Base-by-base conservation (phyloP, 2,329 filamentous ascomycete species). In the Apiospora arundinis region DNA sequence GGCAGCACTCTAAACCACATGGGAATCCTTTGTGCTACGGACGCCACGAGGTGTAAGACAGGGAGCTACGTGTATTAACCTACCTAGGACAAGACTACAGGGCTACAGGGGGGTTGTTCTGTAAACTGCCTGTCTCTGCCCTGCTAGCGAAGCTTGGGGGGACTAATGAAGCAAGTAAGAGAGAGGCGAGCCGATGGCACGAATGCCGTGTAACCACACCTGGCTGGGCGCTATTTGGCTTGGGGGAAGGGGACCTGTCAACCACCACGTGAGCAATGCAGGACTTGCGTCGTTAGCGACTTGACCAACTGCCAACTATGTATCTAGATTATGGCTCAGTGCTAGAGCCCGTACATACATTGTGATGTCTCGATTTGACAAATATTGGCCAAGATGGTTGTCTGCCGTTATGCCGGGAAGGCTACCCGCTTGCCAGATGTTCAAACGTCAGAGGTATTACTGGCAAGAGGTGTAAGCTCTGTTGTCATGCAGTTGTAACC, bases 31-130 rank as follows among this genome's bases (percentile, higher is more conserved):
- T 71, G 70, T 71, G 45, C 67, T 28, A 71, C 67, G 44, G 42
- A 67, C 67, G 68, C 70, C 70, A 71, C 70, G 70, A 71, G 70
- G 56, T 69, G 56, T 60, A 63, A 63, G 52, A 63, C 70, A 42
- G 67, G 32, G 56, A 60, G 48, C 49, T 52, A 37, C 68, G 48
- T 42, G 46, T 68, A 46, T 49, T 68, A 40, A n/a, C 56, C 32
- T n/a, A n/a, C 56, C 28, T n/a, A 16, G 56, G 52, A 60, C 52
- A 37, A 21, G 52, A 37, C 28, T 11, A n/a, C 25, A 56, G 32
- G 14, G 18, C 49, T 56, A 60, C 52, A 60, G 23, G 48, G 52
- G 49, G 49, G 25, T 25, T 60, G 32, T n/a, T 21, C 32, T 63
- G 56, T 63, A 63, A 63, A 21, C 56, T 63, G 32, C 56, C 28